Evolutionary conservation across 768 basidiomycete species (phyloP).

Genomic region (Omphalotus guepiniiformis): DNA sequence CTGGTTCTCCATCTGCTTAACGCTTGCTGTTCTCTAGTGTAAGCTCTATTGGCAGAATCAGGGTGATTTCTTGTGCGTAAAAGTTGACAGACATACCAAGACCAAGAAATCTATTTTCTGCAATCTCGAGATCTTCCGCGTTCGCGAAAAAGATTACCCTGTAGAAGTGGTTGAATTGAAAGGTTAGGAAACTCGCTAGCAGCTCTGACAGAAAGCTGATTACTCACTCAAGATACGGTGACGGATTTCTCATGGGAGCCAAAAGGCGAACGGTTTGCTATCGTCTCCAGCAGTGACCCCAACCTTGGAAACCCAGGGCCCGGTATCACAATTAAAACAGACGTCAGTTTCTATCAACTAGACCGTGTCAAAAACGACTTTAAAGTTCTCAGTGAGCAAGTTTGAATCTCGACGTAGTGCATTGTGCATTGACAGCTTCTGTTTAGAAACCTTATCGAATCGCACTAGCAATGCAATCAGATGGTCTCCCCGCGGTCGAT

Average conservation of each 20-base stretch:
- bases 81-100: conserved; percentile 98
- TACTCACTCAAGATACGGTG: conserved; percentile 66
- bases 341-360: conserved; percentile 93
- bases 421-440: conserved; percentile 9
- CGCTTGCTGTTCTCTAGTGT: conserved; percentile 51
- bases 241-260: conserved; percentile 99
- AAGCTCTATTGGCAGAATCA: conserved; percentile 98
- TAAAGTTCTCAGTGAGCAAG: conserved; percentile 69
- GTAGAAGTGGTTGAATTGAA: conserved; percentile 98
- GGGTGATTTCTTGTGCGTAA: conserved; percentile 97
- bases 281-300: conserved; percentile 91
- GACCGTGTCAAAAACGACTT: conserved; percentile 94
- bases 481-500: conserved; percentile 95
- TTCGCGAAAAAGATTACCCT: conserved; percentile 95
- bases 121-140: conserved; percentile 96
- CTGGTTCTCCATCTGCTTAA: conserved; percentile 3
- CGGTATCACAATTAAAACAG: conserved; percentile 93
- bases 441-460: conserved; percentile 64
- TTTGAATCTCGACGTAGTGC: conserved; percentile 9
- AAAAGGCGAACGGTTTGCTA: conserved; percentile 93
- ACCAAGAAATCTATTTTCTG: conserved; percentile 98
- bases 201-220: not conserved
- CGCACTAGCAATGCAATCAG: conserved; percentile 92
- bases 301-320: conserved; percentile 88
- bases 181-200: conserved; percentile 47